phyloP scores from a whole-genome alignment of 192 early-diverging fungal genomes.

The Backusella circina region DNA sequence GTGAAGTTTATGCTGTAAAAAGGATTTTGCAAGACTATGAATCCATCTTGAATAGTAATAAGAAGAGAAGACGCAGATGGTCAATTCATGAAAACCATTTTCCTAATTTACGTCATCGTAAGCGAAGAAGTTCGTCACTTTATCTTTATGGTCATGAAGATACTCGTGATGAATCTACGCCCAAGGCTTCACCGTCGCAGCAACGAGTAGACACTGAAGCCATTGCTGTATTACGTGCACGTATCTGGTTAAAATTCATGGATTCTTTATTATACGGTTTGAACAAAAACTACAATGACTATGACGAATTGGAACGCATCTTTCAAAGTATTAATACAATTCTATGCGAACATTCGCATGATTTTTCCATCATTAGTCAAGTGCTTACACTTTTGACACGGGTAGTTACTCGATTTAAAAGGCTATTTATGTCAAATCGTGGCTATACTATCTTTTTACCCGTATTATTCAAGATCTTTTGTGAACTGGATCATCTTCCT shows the following conservation, averaged over 20 bases:
- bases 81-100: slow-evolving; percentile 33
- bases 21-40: slow-evolving; percentile 43
- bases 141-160: neutral
- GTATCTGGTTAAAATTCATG: slow-evolving; percentile 50
- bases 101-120: slow-evolving; percentile 31
- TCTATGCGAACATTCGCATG: slow-evolving; percentile 40
- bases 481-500: slow-evolving; percentile 35
- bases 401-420: slow-evolving; percentile 40
- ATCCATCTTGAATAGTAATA: slow-evolving; percentile 12
- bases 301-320: slow-evolving; percentile 43
- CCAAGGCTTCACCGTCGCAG: neutral
- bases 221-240: slow-evolving; percentile 46
- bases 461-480: slow-evolving; percentile 53
- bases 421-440: slow-evolving; percentile 47
- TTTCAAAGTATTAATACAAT: slow-evolving; percentile 49
- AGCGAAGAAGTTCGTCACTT: neutral
- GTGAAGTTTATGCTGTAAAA: slow-evolving; percentile 48
- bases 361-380: slow-evolving; percentile 50
- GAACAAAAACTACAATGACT: slow-evolving; percentile 47
- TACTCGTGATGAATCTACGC: neutral
- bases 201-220: slow-evolving; percentile 15
- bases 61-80: neutral
- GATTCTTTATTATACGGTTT: slow-evolving; percentile 46
- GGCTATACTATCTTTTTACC: slow-evolving; percentile 51
- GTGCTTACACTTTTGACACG: slow-evolving; percentile 44